Percentiles rank a stretch among this genome's conserved stretches.
Evolutionary conservation across 495 filamentous ascomycete genomes (phyloP).

Genomic region (Lophium mytilinum): DNA sequence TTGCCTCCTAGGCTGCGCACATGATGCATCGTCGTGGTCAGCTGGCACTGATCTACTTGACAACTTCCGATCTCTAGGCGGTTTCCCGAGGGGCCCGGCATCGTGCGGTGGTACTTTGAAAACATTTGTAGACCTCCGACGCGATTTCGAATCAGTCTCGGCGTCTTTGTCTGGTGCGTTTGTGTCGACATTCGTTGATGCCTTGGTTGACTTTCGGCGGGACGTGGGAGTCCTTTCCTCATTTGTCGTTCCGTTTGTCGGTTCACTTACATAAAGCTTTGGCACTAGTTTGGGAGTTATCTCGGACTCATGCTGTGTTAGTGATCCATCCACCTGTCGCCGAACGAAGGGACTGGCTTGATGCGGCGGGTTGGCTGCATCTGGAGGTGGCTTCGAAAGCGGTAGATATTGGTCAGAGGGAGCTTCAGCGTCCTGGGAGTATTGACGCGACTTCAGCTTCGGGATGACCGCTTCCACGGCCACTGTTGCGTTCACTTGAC

Average conservation of each 20-base stretch:
- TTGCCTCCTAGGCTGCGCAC: no score
- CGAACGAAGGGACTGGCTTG: constrained; percentile 14
- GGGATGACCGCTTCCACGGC: no score
- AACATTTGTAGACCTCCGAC: constrained; percentile 1
- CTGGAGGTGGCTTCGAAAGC: constrained; percentile 8
- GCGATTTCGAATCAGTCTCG: not conserved
- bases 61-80: no score
- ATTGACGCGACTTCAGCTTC: no score
- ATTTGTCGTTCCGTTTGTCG: not conserved
- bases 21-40: no score
- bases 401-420: constrained; percentile 4
- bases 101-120: constrained; percentile 2
- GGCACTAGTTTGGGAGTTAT: not conserved
- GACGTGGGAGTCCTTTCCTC: not conserved
- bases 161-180: not conserved
- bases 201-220: not conserved
- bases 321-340: not conserved
- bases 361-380: constrained; percentile 5
- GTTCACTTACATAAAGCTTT: constrained; percentile 3
- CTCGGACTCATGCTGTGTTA: not conserved
- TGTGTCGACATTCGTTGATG: not conserved
- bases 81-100: not conserved
- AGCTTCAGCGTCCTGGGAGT: no score
- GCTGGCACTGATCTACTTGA: no score
- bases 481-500: not conserved